A percentile compares a stretch with the other conserved stretches of the same genome.
phyloP scores from a whole-genome alignment of 2,329 filamentous ascomycete genomes.

The Colletotrichum sansevieriae region DNA sequence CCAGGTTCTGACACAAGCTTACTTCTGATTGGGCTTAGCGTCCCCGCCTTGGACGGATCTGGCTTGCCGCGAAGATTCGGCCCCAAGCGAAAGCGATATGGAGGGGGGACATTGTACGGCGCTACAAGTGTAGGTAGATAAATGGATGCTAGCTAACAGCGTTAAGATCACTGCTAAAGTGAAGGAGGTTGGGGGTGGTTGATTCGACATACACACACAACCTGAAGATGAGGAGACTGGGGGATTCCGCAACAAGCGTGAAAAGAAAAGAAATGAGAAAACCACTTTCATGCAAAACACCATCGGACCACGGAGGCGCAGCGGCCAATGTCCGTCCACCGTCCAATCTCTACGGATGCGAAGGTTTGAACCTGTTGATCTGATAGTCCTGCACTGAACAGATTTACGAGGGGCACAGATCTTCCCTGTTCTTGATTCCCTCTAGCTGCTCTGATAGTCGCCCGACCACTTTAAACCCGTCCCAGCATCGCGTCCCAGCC shows the following conservation, averaged over 20 bases:
- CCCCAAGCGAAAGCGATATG: conserved; percentile 11
- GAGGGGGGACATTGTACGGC: not conserved
- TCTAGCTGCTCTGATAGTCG: not conserved
- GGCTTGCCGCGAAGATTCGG: conserved; percentile 27
- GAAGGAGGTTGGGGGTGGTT: not conserved
- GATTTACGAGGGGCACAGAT: conserved; percentile 27
- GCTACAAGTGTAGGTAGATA: not conserved
- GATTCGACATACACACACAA: not conserved
- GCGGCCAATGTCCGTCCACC: conserved; percentile 29
- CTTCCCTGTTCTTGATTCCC: not conserved
- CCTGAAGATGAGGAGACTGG: too few relatives aligned
- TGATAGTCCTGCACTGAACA: conserved; percentile 9
- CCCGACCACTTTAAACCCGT: not conserved
- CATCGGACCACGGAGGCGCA: not conserved
- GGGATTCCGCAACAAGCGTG: not conserved
- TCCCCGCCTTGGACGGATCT: conserved; percentile 20
- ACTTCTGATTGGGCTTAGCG: conserved; percentile 39
- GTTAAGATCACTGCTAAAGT: too few relatives aligned
- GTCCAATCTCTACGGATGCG: conserved; percentile 9
- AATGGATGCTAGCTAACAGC: not conserved
- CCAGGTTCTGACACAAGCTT: conserved; percentile 40
- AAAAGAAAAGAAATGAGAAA: not conserved
- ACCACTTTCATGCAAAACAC: not conserved
- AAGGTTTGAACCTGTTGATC: conserved; percentile 11
- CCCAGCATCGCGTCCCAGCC: conserved; percentile 1